Base-by-base conservation (phyloP, 331 rosid genomes). In the Acacia pycnantha region DNA sequence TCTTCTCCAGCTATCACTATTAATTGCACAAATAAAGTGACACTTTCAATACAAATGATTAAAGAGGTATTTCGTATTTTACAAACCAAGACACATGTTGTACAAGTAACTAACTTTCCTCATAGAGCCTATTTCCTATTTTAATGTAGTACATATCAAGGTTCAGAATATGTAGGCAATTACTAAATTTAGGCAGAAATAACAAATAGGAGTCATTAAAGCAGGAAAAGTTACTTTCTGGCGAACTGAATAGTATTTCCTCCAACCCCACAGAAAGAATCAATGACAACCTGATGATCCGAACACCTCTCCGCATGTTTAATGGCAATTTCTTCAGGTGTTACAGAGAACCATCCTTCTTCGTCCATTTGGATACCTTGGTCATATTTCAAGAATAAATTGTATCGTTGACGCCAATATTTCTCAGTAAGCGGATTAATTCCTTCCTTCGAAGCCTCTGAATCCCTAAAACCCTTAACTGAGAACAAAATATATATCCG, bases 191-290 rank as follows among this genome's bases (percentile, higher is more conserved):
- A 13, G 6, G 69, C 50, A 40, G 6, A 15, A 59, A 59, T 4
- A 41, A 43, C 12, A 18, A 43, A 16, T 3, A 22, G 33, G 21
- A 27, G 61, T 46, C 2, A 43, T 2, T 4, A 62, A 24, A 24
- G 26, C 48, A 75, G 59, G 5, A 43, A 75, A 41, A 24, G 48
- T 77, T 46, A 85, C 88, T 50, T 11, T 48, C 41, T 69, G 73
- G 88, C 88, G 76, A 85, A 85, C 40, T 85, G 88, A 61, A 85
- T 82, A 62, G 88, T 79, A 51, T 85, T 85, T 47, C 84, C 84
- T 8, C 86, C 88, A 53, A 79, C 82, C 6, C 88, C 88, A 3
- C 82, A 79, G n/a, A 85, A 85, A 81, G 84, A 68, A 79, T 85
- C 88, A 27, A 85, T 85, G 12, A 85, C 84, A 18, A 68, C 33